A percentile compares a stretch with the other conserved stretches of the same genome.
phyloP scores from a whole-genome alignment of 345 rosid species.

The Cardiospermum halicacabum region DNA sequence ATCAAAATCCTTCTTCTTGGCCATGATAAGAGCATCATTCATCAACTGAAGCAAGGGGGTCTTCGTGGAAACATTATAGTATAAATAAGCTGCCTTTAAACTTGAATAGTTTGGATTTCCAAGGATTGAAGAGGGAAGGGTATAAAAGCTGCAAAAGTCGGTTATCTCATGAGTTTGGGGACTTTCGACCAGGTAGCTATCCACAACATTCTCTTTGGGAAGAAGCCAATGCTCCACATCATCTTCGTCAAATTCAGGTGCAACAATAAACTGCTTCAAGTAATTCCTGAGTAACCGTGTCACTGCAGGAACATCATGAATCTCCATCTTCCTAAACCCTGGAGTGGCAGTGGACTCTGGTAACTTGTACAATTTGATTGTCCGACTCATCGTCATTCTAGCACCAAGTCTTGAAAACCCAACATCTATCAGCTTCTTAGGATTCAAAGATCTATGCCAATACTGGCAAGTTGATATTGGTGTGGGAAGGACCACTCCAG shows the following conservation, averaged over 20 bases:
- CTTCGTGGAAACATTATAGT: slow-evolving; percentile 39
- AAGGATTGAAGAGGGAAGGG: slow-evolving; percentile 49
- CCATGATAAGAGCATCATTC: slow-evolving; percentile 47
- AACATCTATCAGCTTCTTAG: slow-evolving; percentile 46
- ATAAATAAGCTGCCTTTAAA: slow-evolving; percentile 49
- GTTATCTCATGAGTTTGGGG: slow-evolving; percentile 38
- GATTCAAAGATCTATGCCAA: slow-evolving; percentile 44
- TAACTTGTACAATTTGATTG: slow-evolving; percentile 35
- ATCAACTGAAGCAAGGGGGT: slow-evolving; percentile 52
- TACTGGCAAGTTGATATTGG: slow-evolving; percentile 37
- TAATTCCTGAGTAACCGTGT: slow-evolving; percentile 35
- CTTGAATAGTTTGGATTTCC: slow-evolving; percentile 35
- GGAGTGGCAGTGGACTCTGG: slow-evolving; percentile 35
- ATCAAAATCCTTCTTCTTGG: slow-evolving; percentile 39
- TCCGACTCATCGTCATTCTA: slow-evolving; percentile 44
- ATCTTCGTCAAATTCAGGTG: slow-evolving; percentile 36
- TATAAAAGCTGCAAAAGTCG: slow-evolving; percentile 49
- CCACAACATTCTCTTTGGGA: slow-evolving; percentile 31
- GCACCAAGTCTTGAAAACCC: slow-evolving; percentile 44
- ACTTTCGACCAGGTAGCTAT: slow-evolving; percentile 37
- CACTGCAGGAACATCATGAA: slow-evolving; percentile 35
- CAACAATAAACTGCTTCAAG: slow-evolving; percentile 33
- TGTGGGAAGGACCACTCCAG: slow-evolving; percentile 45
- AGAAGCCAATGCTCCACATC: slow-evolving; percentile 46
- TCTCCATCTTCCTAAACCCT: slow-evolving; percentile 41